These are phyloP conservation scores for Huntiella decipiens DNA, from an alignment of 2,329 filamentous ascomycete species.

Conservation along the genomic window DNA sequence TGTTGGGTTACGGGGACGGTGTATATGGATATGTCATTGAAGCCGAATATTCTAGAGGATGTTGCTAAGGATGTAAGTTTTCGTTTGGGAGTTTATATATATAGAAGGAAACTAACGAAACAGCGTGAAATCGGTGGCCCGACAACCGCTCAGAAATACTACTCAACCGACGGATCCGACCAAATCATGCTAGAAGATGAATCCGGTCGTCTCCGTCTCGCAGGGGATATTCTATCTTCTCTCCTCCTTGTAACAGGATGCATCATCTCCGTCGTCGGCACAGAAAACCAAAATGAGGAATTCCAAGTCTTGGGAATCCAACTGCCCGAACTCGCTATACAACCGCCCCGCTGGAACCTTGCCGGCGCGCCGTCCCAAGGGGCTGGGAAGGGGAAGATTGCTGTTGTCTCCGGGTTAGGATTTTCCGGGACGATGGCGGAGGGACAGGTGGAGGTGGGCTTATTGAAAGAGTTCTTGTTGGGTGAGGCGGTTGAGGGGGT, in stretches of 20 bases:
- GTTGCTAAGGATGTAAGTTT: conserved; percentile 67
- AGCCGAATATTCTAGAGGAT: conserved; percentile 90
- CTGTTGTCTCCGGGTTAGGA: conserved; percentile 71
- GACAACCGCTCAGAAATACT: conserved; percentile 57
- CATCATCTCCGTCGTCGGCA: conserved; percentile 85
- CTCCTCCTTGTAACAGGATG: conserved; percentile 76
- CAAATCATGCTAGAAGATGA: conserved; percentile 89
- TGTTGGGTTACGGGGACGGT: conserved; percentile 92
- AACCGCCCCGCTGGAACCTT: conserved; percentile 62
- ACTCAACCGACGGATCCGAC: conserved; percentile 37
- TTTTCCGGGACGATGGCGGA: conserved; percentile 58
- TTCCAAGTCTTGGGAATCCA: conserved; percentile 85
- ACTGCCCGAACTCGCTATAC: conserved; percentile 67
- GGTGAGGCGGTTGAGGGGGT: conserved; percentile 52
- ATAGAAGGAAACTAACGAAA: not conserved
- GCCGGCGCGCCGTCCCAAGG: conserved; percentile 25
- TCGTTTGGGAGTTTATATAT: not conserved
- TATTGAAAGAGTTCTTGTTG: conserved; percentile 72
- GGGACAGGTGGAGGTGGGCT: conserved; percentile 53
- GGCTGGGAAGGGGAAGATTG: conserved; percentile 18
- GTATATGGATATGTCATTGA: conserved; percentile 92
- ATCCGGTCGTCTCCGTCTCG: conserved; percentile 67
- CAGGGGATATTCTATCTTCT: conserved; percentile 48
- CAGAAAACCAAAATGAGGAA: conserved; percentile 78
- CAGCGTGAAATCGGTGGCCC: conserved; percentile 82